A percentile compares a stretch with the other conserved stretches of the same genome.
These are phyloP conservation scores for Physcia stellaris DNA, from an alignment of 495 filamentous ascomycete genomes.

Conservation along the genomic window DNA sequence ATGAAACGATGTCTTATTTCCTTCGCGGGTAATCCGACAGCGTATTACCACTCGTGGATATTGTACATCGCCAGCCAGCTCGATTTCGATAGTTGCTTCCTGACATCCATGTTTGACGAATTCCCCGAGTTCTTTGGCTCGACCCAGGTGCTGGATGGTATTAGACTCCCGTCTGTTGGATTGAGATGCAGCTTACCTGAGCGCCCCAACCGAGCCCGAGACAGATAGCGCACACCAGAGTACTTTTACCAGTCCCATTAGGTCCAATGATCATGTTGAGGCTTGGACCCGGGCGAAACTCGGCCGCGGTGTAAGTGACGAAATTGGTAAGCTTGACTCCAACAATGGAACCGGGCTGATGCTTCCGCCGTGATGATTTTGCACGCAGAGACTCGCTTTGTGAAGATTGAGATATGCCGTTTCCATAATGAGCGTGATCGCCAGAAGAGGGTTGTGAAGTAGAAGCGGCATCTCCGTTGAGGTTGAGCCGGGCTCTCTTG, in stretches of 20 bases:
- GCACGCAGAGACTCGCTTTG: conserved; percentile 9
- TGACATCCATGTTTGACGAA: conserved; percentile 84
- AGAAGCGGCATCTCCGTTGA: conserved; percentile 9
- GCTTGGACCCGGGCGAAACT: conserved; percentile 80
- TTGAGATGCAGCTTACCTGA: too few species aligned
- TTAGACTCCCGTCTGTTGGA: too few species aligned
- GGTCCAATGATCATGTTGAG: conserved; percentile 98
- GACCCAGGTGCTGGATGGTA: conserved; percentile 52
- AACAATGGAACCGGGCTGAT: conserved; percentile 79
- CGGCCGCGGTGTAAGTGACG: conserved; percentile 83
- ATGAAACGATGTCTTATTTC: conserved; percentile 62
- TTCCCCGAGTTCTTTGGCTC: conserved; percentile 71
- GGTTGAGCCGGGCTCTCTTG: conserved; percentile 13
- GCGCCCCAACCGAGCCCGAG: conserved; percentile 78
- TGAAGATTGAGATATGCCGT: too few species aligned
- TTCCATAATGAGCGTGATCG: conserved; percentile 1
- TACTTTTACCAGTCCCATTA: conserved; percentile 96
- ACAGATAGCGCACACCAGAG: conserved; percentile 93
- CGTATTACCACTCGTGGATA: conserved; percentile 44
- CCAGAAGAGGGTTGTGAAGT: conserved; percentile 7
- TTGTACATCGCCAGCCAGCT: conserved; percentile 48
- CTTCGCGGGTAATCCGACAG: conserved; percentile 64
- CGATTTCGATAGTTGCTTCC: conserved; percentile 76
- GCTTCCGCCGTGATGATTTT: conserved; percentile 5
- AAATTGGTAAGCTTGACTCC: conserved; percentile 82